Conservation (phyloP, 495 filamentous ascomycete genomes). For the Aspergillus conjunctus region DNA sequence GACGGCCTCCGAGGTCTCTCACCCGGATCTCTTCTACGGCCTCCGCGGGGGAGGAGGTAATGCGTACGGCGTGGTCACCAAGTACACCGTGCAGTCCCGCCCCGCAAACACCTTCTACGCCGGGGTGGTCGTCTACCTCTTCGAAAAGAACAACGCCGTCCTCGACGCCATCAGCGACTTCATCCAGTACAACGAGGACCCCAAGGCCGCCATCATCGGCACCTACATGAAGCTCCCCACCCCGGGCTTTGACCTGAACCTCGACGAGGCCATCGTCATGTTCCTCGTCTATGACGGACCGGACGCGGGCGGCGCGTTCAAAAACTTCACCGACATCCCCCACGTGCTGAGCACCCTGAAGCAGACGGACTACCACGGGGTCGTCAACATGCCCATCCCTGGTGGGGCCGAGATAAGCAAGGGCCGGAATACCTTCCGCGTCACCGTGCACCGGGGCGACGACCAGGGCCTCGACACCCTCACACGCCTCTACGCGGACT, state of each 20-base stretch:
- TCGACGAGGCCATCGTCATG: slow-evolving; percentile 17
- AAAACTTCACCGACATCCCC: slow-evolving; percentile 16
- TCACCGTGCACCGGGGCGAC: slow-evolving; percentile 4
- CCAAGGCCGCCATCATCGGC: slow-evolving; percentile 20
- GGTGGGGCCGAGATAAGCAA: slow-evolving; percentile 11
- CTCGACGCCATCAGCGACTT: slow-evolving; percentile 14
- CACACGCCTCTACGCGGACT: slow-evolving; percentile 1
- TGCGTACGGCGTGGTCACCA: slow-evolving; percentile 17
- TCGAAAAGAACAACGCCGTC: slow-evolving; percentile 11
- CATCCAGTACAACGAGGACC: slow-evolving; percentile 15
- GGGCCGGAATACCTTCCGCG: slow-evolving; percentile 17
- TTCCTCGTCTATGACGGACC: slow-evolving; percentile 18
- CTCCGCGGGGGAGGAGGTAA: slow-evolving; percentile 18
- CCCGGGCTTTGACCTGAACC: slow-evolving; percentile 3
- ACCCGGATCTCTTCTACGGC: slow-evolving; percentile 17
- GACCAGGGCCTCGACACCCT: slow-evolving; percentile 4
- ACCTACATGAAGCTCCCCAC: slow-evolving; percentile 18
- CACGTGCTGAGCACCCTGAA: slow-evolving; percentile 10
- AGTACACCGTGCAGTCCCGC: slow-evolving; percentile 17
- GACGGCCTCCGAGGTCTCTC: background rate
- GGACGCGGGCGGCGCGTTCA: slow-evolving; percentile 5
- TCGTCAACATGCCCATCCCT: slow-evolving; percentile 18
- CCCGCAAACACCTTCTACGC: slow-evolving; percentile 17
- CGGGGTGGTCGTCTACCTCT: slow-evolving; percentile 15
- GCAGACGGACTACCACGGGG: slow-evolving; percentile 9